Conservation (phyloP, 345 rosid species). For the Jatropha curcas region DNA sequence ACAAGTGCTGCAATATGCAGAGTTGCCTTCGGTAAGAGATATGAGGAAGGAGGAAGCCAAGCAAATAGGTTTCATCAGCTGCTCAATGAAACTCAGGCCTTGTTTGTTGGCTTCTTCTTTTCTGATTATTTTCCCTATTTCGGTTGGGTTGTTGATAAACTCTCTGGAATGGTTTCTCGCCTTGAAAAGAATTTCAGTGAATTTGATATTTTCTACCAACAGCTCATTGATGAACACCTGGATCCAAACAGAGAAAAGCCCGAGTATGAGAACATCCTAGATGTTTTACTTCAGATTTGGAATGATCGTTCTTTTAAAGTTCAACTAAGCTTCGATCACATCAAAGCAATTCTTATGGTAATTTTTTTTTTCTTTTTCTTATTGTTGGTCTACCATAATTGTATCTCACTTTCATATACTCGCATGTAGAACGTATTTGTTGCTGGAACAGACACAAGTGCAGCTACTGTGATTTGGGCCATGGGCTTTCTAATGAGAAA, state of each 20-base stretch:
- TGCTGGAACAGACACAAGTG: slow-evolving; percentile 1
- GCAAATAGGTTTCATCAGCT: background rate
- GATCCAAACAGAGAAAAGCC: slow-evolving; percentile 1
- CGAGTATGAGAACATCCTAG: slow-evolving; percentile 37
- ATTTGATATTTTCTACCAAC: slow-evolving; percentile 11
- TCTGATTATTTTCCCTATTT: background rate
- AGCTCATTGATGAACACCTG: slow-evolving; percentile 14
- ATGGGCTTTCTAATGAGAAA: background rate
- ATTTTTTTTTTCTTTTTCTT: background rate
- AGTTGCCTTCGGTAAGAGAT: background rate
- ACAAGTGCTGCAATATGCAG: background rate
- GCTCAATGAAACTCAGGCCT: background rate
- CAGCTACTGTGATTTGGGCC: background rate
- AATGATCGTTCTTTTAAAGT: slow-evolving; percentile 7
- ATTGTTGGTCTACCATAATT: background rate
- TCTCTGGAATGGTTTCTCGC: background rate
- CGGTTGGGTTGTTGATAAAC: background rate
- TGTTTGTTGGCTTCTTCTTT: background rate
- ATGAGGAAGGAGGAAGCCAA: background rate
- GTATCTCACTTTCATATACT: background rate
- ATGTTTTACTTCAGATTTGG: slow-evolving; percentile 2
- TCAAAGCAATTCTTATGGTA: slow-evolving; percentile 18
- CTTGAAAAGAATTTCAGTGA: slow-evolving; percentile 13
- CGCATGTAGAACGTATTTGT: background rate
- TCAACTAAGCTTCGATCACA: slow-evolving; percentile 7